Percentiles rank a stretch among this genome's conserved stretches.
Evolutionary conservation across 805 yeast species (phyloP).

Genomic region (Sugiyamaella mastotermitis): DNA sequence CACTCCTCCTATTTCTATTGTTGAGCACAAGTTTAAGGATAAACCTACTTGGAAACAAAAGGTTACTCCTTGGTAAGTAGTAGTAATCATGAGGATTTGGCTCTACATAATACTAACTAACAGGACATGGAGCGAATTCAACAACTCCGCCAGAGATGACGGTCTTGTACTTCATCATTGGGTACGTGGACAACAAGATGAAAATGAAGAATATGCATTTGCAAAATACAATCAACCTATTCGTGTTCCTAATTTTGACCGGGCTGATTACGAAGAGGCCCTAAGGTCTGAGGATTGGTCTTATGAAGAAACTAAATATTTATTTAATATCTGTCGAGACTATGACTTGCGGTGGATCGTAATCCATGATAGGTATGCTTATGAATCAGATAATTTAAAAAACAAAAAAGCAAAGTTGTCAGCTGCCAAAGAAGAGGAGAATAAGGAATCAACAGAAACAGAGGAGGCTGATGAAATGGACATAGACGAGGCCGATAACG

Average conservation of each 20-base stretch:
- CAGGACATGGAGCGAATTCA: slow-evolving; percentile 45
- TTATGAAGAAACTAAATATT: slow-evolving; percentile 67
- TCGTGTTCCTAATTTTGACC: slow-evolving; percentile 61
- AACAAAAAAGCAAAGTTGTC: not conserved
- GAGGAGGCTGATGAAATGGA: slow-evolving; percentile 3
- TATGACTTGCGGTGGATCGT: slow-evolving; percentile 68
- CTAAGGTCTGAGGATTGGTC: slow-evolving; percentile 50
- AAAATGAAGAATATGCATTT: slow-evolving; percentile 51
- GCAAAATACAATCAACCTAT: slow-evolving; percentile 66
- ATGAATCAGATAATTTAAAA: slow-evolving; percentile 1
- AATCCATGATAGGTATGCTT: slow-evolving; percentile 50
- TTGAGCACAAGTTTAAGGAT: slow-evolving; percentile 53
- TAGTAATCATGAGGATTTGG: not conserved
- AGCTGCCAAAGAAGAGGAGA: slow-evolving; percentile 6
- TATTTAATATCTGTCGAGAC: slow-evolving; percentile 56
- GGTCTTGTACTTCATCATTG: slow-evolving; percentile 66
- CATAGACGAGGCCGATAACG: slow-evolving; percentile 5
- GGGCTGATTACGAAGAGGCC: slow-evolving; percentile 49
- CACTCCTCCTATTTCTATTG: slow-evolving; percentile 75
- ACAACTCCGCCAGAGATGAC: slow-evolving; percentile 45
- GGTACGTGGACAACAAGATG: slow-evolving; percentile 57
- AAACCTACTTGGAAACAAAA: slow-evolving; percentile 53
- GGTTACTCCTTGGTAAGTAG: slow-evolving; percentile 70
- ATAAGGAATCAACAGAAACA: not conserved
- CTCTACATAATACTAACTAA: too few relatives aligned